Evolutionary conservation across 2,329 filamentous ascomycete genomes (phyloP).

Genomic region (Rutstroemia sp.): DNA sequence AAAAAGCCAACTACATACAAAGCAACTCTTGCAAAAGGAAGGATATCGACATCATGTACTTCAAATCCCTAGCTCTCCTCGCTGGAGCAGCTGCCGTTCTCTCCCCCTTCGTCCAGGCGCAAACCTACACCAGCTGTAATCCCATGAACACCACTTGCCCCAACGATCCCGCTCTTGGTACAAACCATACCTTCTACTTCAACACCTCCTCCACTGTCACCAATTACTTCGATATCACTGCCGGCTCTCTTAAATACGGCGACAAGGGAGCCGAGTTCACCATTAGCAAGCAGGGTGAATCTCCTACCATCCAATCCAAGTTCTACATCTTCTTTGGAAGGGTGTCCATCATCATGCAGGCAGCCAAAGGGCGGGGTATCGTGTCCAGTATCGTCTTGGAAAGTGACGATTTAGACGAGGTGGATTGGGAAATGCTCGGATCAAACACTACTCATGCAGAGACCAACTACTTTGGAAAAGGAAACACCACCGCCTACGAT

Average conservation of each 20-base stretch:
- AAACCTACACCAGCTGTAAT: constrained; percentile 73
- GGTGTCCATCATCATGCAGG: constrained; percentile 71
- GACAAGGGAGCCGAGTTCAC: constrained; percentile 63
- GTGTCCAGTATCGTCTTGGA: constrained; percentile 78
- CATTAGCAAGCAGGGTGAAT: constrained; percentile 62
- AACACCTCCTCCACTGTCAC: constrained; percentile 45
- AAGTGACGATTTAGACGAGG: constrained; percentile 78
- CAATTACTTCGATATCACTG: constrained; percentile 62
- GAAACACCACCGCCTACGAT: constrained; percentile 63
- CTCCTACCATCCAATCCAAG: constrained; percentile 69
- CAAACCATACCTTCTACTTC: constrained; percentile 55
- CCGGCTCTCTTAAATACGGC: constrained; percentile 56
- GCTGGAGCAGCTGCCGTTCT: constrained; percentile 13
- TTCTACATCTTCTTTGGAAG: constrained; percentile 85
- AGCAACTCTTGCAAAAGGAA: not conserved
- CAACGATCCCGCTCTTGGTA: constrained; percentile 62
- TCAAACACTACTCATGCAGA: constrained; percentile 54
- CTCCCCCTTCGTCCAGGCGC: constrained; percentile 48
- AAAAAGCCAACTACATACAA: not conserved
- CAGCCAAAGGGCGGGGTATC: constrained; percentile 66
- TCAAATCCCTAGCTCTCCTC: constrained; percentile 15
- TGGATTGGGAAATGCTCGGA: constrained; percentile 81
- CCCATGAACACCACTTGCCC: constrained; percentile 66
- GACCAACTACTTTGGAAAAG: constrained; percentile 74
- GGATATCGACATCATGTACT: constrained; percentile 16